A percentile compares a stretch with the other conserved stretches of the same genome.
Evolutionary conservation across 2,329 filamentous ascomycete genomes (phyloP).

Genomic region (Claviceps digitariae): DNA sequence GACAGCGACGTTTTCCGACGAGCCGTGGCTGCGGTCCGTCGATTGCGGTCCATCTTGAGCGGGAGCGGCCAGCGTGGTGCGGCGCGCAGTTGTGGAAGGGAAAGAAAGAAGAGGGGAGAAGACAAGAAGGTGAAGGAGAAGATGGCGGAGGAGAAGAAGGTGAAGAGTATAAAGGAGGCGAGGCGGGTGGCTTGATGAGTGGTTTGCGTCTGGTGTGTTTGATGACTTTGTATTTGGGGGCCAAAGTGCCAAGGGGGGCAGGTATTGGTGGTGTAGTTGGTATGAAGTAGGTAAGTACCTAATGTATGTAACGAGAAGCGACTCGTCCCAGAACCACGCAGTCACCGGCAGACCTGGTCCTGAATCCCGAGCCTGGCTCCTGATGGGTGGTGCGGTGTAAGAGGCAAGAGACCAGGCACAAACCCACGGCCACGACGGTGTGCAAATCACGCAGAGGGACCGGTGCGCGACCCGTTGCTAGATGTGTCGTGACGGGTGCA

Average conservation of each 20-base stretch:
- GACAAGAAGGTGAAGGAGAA: neutral
- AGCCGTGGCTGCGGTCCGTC: conserved; percentile 18
- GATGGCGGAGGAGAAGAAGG: neutral
- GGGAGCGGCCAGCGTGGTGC: conserved; percentile 12
- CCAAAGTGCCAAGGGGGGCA: too few species aligned
- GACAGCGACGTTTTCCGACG: conserved; percentile 21
- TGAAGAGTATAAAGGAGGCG: neutral
- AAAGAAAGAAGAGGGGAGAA: conserved; percentile 8
- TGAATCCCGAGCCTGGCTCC: neutral
- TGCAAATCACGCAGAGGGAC: neutral
- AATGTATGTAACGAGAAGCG: too few species aligned
- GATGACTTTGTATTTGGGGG: too few species aligned
- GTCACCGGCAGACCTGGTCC: too few species aligned
- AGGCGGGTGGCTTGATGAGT: neutral
- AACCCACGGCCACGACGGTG: conserved; percentile 1
- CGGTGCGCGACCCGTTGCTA: neutral
- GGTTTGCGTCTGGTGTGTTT: neutral
- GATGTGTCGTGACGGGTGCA: neutral
- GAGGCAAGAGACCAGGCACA: conserved; percentile 4
- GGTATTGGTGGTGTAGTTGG: too few species aligned
- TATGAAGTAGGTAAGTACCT: too few species aligned
- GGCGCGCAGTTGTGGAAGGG: conserved; percentile 9
- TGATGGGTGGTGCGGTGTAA: too few species aligned
- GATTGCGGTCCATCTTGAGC: conserved; percentile 25
- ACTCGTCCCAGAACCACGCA: too few species aligned